Evolutionary conservation across 257 asterid species (phyloP), one percentile per base, ranked within the genome.

Genomic region (Lycium barbarum): DNA sequence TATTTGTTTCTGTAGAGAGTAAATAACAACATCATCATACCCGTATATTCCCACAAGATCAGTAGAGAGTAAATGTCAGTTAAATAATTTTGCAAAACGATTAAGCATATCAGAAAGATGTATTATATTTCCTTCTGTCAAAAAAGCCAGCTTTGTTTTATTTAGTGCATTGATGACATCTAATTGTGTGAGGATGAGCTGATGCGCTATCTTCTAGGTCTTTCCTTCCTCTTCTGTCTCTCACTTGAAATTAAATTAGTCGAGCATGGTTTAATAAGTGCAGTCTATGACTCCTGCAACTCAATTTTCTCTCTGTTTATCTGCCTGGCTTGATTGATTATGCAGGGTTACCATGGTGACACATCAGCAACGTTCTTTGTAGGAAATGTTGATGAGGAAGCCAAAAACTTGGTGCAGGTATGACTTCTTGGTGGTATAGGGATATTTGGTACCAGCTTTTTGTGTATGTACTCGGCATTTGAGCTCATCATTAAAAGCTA

Each of bases 281-380:
- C 43, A 20, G 82, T 76, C 7, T 76, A 15, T 26, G 36, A 72
- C 82, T 53, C 65, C 40, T 14, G 81, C 51, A 76, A 54, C 58
- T 86, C 83, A 54, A 73, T 33, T 14, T 81, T 84, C 79, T 38
- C 57, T 71, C 61, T 84, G 81, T 82, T 85, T 82, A 71, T 78
- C 68, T 81, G 78, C 58, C 81, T 59, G 20, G 66, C 53, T 55
- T 85, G 68, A 79, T 82, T 85, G 82, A 84, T 74, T 72, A 53
- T 84, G 63, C 92, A 97, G 99, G 99, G 98, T 86, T 95, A 95
- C 91, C 99, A 97, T 87, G 99, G 98, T 85, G 99, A 95, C 90
- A 97, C 98, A 40, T 97, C 98, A 85, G 98, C 95, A 14, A 94
- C 97, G 79, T 97, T 90, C 88, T 95, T 92, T 85, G 98, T 93